Evolutionary conservation across 2,329 filamentous ascomycete species (phyloP).

Genomic region (Furcasterigmium sp.): DNA sequence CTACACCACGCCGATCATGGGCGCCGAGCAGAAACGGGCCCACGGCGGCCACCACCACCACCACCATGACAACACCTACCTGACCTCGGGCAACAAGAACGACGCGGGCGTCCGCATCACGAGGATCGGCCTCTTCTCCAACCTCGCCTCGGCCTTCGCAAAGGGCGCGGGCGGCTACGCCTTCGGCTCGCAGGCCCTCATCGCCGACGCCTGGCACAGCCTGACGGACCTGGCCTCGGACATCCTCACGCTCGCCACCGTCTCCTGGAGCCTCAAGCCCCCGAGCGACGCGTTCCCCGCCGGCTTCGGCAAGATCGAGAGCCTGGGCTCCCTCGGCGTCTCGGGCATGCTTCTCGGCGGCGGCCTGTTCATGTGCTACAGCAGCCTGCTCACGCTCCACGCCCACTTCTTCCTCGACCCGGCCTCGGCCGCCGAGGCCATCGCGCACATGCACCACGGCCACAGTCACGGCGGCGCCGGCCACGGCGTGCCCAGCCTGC

Average conservation of each 20-base stretch:
- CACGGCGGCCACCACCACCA: constrained; percentile 60
- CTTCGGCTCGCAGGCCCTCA: constrained; percentile 91
- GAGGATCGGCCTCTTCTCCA: constrained; percentile 79
- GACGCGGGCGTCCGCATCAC: constrained; percentile 95
- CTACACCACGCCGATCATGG: constrained; percentile 21
- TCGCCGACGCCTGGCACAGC: constrained; percentile 93
- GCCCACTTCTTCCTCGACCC: constrained; percentile 67
- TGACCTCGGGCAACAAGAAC: constrained; percentile 76
- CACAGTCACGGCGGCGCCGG: constrained; percentile 60
- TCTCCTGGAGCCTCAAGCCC: constrained; percentile 85
- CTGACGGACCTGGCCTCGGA: constrained; percentile 94
- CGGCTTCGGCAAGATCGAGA: constrained; percentile 98
- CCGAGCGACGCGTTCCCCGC: constrained; percentile 80
- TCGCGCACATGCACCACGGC: constrained; percentile 54
- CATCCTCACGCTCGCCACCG: constrained; percentile 86
- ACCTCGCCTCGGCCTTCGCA: constrained; percentile 87
- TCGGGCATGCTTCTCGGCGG: constrained; percentile 86
- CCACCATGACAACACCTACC: constrained; percentile 79
- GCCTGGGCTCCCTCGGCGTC: constrained; percentile 85
- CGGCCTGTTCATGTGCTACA: constrained; percentile 86
- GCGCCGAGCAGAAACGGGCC: constrained; percentile 26
- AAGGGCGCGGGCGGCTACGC: constrained; percentile 90
- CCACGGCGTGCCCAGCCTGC: constrained; percentile 72
- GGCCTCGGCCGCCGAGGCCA: constrained; percentile 43
- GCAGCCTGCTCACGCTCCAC: constrained; percentile 65